A percentile compares a stretch with the other conserved stretches of the same genome.
These are phyloP conservation scores for Termitomyces bulborhizus DNA, from an alignment of 768 basidiomycete genomes.

Conservation along the genomic window DNA sequence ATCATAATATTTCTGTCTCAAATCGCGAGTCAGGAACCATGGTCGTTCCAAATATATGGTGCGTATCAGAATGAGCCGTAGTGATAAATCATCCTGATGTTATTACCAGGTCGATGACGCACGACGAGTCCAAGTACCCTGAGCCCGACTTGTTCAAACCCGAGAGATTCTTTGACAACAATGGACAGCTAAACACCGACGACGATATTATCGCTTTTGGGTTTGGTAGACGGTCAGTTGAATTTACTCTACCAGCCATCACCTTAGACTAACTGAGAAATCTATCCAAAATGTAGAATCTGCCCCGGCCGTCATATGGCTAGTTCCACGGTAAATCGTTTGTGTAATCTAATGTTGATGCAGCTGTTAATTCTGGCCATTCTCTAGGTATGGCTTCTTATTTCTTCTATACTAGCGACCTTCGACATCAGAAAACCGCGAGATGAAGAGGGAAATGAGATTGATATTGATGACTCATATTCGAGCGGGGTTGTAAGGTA, in stretches of 20 bases:
- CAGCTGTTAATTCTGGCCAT: background rate
- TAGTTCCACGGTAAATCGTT: background rate
- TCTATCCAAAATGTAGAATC: background rate
- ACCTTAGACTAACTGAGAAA: background rate
- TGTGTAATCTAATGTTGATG: background rate
- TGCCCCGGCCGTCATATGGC: background rate
- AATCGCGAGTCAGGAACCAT: background rate
- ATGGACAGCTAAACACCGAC: background rate
- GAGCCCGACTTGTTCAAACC: slow-evolving; percentile 4
- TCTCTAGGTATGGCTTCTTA: background rate
- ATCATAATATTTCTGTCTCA: background rate
- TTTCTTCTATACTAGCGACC: background rate
- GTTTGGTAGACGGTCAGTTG: slow-evolving; percentile 2
- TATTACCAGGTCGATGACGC: background rate
- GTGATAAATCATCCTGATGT: background rate
- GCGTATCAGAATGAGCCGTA: background rate
- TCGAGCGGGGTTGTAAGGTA: background rate
- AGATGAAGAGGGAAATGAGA: background rate
- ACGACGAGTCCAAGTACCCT: background rate
- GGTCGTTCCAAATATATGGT: background rate
- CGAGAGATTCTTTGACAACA: slow-evolving; percentile 4
- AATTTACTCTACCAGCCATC: no score
- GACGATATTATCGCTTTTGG: background rate
- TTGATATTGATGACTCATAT: background rate
- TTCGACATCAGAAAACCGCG: background rate